phyloP scores from a whole-genome alignment of 305 asterid genomes.

The Fraxinus greggii region DNA sequence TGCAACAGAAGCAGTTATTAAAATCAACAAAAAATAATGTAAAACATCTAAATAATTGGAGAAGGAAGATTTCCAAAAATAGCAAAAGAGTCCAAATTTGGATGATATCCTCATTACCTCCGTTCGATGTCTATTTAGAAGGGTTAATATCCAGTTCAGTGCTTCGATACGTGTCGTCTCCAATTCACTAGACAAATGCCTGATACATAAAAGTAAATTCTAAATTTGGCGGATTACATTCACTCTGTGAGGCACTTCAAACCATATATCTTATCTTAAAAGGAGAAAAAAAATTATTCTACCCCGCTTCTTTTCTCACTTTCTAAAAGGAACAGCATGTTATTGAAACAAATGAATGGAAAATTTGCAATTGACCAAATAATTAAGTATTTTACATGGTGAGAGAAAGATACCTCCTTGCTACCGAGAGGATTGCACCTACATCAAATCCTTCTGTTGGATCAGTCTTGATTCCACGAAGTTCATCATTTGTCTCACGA shows the following conservation, averaged over 20 bases:
- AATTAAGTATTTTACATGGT: conserved; percentile 17
- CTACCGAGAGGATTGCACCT: conserved; percentile 79
- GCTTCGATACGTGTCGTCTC: conserved; percentile 99
- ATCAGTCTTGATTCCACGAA: conserved; percentile 79
- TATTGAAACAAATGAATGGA: conserved; percentile 5
- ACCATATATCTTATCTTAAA: neutral
- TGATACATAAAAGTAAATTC: conserved; percentile 33
- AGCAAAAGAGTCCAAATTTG: neutral
- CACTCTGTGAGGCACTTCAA: neutral
- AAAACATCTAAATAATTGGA: neutral
- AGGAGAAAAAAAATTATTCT: conserved; percentile 13
- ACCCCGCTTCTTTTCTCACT: conserved; percentile 10
- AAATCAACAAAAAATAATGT: neutral
- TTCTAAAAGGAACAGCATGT: conserved; percentile 17
- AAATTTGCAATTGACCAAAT: conserved; percentile 13
- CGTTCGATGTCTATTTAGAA: conserved; percentile 64
- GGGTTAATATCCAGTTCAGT: conserved; percentile 83
- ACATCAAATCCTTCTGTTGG: conserved; percentile 91
- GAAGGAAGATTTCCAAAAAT: neutral
- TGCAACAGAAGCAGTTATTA: neutral
- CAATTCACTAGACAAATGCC: conserved; percentile 91
- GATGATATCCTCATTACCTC: conserved; percentile 52
- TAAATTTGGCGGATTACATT: conserved; percentile 10
- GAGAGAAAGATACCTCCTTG: conserved; percentile 62
- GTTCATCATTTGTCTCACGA: conserved; percentile 96